Evolutionary conservation across 148 eudicot genomes (phyloP).

Genomic region (Silene latifolia): DNA sequence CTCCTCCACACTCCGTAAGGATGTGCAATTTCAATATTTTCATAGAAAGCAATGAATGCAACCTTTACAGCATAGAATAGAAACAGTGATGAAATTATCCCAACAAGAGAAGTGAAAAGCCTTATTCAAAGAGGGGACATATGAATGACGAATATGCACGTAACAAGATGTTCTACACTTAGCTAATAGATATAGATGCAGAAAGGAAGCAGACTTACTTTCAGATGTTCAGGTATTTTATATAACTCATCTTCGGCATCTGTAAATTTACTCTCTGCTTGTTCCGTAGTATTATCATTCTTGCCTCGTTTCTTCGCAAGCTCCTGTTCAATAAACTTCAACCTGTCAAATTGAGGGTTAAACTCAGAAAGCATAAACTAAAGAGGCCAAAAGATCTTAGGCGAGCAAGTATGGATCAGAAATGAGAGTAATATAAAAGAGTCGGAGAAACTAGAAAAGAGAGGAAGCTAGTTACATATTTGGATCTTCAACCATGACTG

Average conservation of each 20-base stretch:
- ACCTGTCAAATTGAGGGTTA: slow-evolving; percentile 44
- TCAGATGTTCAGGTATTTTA: slow-evolving; percentile 89
- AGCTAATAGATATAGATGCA: neutral
- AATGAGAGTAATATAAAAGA: neutral
- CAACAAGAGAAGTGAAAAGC: slow-evolving; percentile 3
- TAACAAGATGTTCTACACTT: neutral
- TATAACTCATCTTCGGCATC: slow-evolving; percentile 89
- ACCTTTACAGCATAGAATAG: neutral
- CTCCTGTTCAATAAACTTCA: slow-evolving; percentile 87
- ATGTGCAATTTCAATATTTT: neutral
- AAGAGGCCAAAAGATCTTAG: neutral
- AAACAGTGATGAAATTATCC: neutral
- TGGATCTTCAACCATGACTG: slow-evolving; percentile 97
- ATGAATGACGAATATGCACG: neutral
- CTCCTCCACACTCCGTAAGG: neutral
- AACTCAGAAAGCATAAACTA: neutral
- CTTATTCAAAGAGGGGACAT: neutral
- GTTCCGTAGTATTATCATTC: slow-evolving; percentile 43
- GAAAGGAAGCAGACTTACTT: slow-evolving; percentile 46
- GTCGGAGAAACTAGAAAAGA: neutral
- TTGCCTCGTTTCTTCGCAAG: slow-evolving; percentile 88
- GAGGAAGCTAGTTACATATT: slow-evolving; percentile 52
- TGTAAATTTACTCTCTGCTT: slow-evolving; percentile 59
- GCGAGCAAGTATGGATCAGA: too few relatives aligned
- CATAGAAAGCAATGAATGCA: neutral